phyloP scores from a whole-genome alignment of 2,329 filamentous ascomycete genomes.

The Rhexocercosporidium sp. region DNA sequence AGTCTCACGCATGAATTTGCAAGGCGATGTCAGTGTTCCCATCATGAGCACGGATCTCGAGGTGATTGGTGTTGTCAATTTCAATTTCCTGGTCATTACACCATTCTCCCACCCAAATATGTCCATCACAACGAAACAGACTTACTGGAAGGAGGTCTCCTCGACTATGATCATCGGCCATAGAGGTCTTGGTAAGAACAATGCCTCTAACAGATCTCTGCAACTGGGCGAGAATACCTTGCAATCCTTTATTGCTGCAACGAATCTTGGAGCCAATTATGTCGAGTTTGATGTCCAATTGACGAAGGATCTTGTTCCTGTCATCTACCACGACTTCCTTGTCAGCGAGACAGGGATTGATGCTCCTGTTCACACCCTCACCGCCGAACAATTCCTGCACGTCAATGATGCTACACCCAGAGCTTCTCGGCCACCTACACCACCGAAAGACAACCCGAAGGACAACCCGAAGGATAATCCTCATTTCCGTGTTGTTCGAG shows the following conservation, averaged over 20 bases:
- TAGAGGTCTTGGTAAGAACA: slow-evolving; percentile 87
- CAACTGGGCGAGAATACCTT: slow-evolving; percentile 97
- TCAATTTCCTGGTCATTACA: slow-evolving; percentile 95
- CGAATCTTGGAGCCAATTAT: slow-evolving; percentile 83
- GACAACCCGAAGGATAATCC: slow-evolving; percentile 17
- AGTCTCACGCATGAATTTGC: slow-evolving; percentile 85
- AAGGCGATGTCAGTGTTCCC: slow-evolving; percentile 90
- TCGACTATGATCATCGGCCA: slow-evolving; percentile 83
- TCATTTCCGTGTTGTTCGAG: slow-evolving; percentile 33
- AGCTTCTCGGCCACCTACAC: slow-evolving; percentile 53
- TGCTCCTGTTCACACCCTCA: slow-evolving; percentile 93
- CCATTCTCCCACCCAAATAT: slow-evolving; percentile 95
- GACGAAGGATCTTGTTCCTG: slow-evolving; percentile 97
- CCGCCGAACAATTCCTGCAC: slow-evolving; percentile 93
- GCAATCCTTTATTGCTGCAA: slow-evolving; percentile 93
- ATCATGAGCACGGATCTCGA: slow-evolving; percentile 83
- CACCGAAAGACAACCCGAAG: slow-evolving; percentile 38
- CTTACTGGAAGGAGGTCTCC: slow-evolving; percentile 93
- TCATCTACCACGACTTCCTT: slow-evolving; percentile 98
- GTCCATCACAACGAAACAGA: slow-evolving; percentile 87
- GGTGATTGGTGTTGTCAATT: slow-evolving; percentile 92
- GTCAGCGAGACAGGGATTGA: slow-evolving; percentile 98
- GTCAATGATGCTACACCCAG: slow-evolving; percentile 61
- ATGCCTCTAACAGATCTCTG: slow-evolving; percentile 79
- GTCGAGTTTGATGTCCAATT: slow-evolving; percentile 89